These are phyloP conservation scores for Canavalia ensiformis DNA, from an alignment of 306 rosid species.

Conservation along the genomic window DNA sequence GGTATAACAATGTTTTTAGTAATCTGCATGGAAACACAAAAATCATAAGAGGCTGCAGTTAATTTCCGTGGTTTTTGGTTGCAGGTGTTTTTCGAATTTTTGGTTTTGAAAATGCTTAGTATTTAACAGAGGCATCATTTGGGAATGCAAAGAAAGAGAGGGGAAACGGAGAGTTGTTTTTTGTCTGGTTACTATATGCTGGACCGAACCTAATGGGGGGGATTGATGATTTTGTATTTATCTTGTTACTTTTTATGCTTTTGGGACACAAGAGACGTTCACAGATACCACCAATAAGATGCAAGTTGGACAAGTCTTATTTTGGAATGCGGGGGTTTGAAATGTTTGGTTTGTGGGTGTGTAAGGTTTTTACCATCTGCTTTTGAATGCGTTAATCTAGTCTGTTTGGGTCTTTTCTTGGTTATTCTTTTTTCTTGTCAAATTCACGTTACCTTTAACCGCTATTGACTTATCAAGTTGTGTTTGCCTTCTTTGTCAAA, in stretches of 20 bases:
- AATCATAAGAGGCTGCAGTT: constrained; percentile 18
- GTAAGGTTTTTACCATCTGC: too few relatives aligned
- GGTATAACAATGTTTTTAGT: constrained; percentile 51
- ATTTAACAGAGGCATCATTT: neutral
- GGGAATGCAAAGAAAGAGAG: constrained; percentile 2
- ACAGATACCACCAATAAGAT: neutral
- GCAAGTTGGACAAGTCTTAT: neutral
- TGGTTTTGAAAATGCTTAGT: constrained; percentile 80
- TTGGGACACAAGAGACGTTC: neutral
- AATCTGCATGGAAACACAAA: constrained; percentile 2
- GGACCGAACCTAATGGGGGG: constrained; percentile 19
- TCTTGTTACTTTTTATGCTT: neutral
- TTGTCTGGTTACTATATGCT: neutral
- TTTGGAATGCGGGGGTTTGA: too few relatives aligned
- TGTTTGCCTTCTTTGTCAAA: too few relatives aligned
- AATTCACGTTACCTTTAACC: too few relatives aligned
- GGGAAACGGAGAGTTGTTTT: neutral
- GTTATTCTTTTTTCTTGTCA: too few relatives aligned
- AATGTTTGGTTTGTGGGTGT: too few relatives aligned
- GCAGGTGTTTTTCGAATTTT: constrained; percentile 93
- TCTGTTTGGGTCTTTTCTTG: too few relatives aligned
- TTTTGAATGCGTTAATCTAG: too few relatives aligned
- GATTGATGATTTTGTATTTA: constrained; percentile 6
- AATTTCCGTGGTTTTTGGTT: constrained; percentile 46
- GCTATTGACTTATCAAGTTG: too few relatives aligned